phyloP scores from a whole-genome alignment of 2,329 filamentous ascomycete genomes.

The Cercospora janseana region DNA sequence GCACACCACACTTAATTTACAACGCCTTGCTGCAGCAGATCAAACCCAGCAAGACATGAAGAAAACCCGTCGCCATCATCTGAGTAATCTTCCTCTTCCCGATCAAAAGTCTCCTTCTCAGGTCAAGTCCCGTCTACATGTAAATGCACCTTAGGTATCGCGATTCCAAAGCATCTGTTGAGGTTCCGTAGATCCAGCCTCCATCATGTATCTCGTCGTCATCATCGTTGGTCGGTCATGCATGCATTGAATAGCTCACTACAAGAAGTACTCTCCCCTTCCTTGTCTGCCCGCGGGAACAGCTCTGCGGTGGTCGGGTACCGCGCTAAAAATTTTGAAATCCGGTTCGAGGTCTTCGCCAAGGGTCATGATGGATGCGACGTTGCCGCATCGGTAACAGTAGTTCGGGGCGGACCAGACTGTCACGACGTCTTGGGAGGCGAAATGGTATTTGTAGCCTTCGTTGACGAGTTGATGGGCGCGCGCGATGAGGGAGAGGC shows the following conservation, averaged over 20 bases:
- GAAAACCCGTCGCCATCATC: background rate
- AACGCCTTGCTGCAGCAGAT: too few species aligned
- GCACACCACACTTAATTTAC: too few species aligned
- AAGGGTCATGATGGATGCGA: conserved; percentile 83
- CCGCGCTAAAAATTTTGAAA: conserved; percentile 88
- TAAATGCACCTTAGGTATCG: conserved; percentile 9
- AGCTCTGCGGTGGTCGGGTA: conserved; percentile 80
- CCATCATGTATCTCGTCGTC: background rate
- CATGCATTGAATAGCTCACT: too few species aligned
- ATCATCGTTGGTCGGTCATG: conserved; percentile 13
- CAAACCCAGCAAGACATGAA: background rate
- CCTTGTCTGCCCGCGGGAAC: conserved; percentile 64
- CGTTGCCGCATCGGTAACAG: conserved; percentile 93
- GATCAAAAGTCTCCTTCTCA: conserved; percentile 2
- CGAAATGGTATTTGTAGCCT: conserved; percentile 89
- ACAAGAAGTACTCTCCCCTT: conserved; percentile 54
- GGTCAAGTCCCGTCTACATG: conserved; percentile 9
- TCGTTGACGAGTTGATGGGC: conserved; percentile 75
- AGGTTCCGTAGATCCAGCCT: conserved; percentile 2
- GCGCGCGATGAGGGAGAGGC: conserved; percentile 67
- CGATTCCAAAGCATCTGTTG: conserved; percentile 8
- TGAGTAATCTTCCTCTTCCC: background rate
- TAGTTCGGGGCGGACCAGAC: conserved; percentile 92
- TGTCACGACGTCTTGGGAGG: conserved; percentile 87
- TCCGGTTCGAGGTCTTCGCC: conserved; percentile 80